phyloP scores from a whole-genome alignment of 2,329 filamentous ascomycete species.

The Hypoxylon sp. region DNA sequence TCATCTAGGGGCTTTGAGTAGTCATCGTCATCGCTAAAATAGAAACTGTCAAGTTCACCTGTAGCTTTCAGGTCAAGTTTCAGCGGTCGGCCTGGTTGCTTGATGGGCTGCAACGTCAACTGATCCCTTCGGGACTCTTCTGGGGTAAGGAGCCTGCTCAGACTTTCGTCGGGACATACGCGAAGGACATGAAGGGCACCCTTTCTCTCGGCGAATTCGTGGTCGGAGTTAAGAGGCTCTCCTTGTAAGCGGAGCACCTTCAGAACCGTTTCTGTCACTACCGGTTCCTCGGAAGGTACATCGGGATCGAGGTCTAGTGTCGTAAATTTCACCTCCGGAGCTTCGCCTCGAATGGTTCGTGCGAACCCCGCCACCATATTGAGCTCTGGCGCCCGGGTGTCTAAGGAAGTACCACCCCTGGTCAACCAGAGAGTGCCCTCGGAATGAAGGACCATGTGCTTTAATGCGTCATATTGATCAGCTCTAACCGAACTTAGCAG shows the following conservation, averaged over 20 bases:
- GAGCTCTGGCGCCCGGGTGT: slow-evolving; percentile 49
- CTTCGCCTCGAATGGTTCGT: slow-evolving; percentile 63
- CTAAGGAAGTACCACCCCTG: slow-evolving; percentile 47
- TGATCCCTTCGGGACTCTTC: slow-evolving; percentile 46
- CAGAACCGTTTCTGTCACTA: slow-evolving; percentile 55
- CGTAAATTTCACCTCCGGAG: slow-evolving; percentile 60
- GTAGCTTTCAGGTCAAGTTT: slow-evolving; percentile 50
- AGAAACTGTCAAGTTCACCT: slow-evolving; percentile 52
- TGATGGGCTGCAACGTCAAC: slow-evolving; percentile 48
- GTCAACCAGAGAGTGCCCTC: slow-evolving; percentile 51
- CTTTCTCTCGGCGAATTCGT: slow-evolving; percentile 50
- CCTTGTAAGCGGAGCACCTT: slow-evolving; percentile 47
- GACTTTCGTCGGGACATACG: slow-evolving; percentile 47
- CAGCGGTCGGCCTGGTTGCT: slow-evolving; percentile 47
- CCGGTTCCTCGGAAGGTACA: slow-evolving; percentile 51
- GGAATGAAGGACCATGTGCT: slow-evolving; percentile 49
- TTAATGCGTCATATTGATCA: slow-evolving; percentile 47
- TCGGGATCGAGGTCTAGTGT: slow-evolving; percentile 63
- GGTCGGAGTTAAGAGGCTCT: slow-evolving; percentile 47
- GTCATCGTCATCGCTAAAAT: slow-evolving; percentile 49
- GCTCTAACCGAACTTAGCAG: slow-evolving; percentile 46
- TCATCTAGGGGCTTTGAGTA: slow-evolving; percentile 46
- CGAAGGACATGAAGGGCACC: slow-evolving; percentile 48
- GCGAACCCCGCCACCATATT: slow-evolving; percentile 64
- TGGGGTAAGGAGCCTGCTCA: slow-evolving; percentile 48